Evolutionary conservation across 371 early-diverging fungal species (phyloP), one percentile per base, ranked within the genome.

Genomic region (Mucor ambiguus): DNA sequence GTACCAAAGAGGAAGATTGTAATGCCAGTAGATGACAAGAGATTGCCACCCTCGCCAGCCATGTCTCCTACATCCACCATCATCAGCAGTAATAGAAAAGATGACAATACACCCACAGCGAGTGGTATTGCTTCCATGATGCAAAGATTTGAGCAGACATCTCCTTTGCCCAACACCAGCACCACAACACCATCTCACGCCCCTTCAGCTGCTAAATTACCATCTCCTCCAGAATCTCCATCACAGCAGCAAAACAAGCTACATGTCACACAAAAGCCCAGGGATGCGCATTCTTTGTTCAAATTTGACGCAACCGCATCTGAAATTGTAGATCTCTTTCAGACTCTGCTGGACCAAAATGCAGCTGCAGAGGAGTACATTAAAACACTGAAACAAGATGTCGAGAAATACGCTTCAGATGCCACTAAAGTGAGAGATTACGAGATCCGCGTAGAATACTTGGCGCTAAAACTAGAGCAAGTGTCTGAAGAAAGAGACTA

Each of bases 361-460:
- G 38, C 61, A 33, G 65, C 61, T 4, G 67, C 74, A 20, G 56
- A 73, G 43, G 64, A 76, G 38, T 49, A 60, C 11, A 67, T 81
- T 18, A 43, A 71, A 44, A 38, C 65, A 59, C 37, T 81, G 22
- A 60, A 78, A 69, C n/a, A 57, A 12, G 66, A 76, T 9, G 70
- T 75, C 10, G 78, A 74, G 46, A 63, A 67, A 22, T 70, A 67
- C 37, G 64, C 67, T n/a, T 71, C 73, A 11, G 78, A 74, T 60
- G 57, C 74, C 1, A 81, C 81, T 4, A 81, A 81, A 68, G 78
- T 76, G 4, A 58, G 81, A 28, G 81, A 81, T 55, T 78, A 76
- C 49, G 78, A 81, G 37, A 78, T 81, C 9, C 75, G 81, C 28
- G 77, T 81, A 10, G 78, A 78, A 58, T 81, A 78, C 37, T 60